Percentiles rank a stretch among this genome's conserved stretches.
Evolutionary conservation across 352 stramenopile species (phyloP).

Genomic region (Stephanocyclus meneghinianus): DNA sequence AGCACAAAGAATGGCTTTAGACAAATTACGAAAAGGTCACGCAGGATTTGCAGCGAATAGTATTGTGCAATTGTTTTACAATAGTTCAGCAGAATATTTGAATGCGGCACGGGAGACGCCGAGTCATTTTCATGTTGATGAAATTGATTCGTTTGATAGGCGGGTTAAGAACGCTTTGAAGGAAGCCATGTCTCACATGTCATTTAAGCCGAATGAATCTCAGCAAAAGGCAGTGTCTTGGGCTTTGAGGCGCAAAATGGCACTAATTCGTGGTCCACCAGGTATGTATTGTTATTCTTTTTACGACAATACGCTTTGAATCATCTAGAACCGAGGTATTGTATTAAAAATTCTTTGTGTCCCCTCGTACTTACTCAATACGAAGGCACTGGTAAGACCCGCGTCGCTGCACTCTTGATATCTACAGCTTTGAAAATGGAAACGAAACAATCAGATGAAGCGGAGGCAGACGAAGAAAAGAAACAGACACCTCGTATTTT

Average conservation of each 20-base stretch:
- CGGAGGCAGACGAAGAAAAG: neutral
- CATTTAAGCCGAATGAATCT: conserved; percentile 63
- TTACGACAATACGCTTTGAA: neutral
- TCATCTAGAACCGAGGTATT: no score
- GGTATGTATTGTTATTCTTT: conserved; percentile 14
- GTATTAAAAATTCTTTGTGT: neutral
- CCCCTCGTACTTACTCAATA: neutral
- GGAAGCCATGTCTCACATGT: conserved; percentile 28
- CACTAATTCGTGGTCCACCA: conserved; percentile 59
- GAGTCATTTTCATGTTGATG: conserved; percentile 33
- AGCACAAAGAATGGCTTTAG: conserved; percentile 56
- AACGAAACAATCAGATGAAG: conserved; percentile 10
- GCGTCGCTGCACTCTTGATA: conserved; percentile 61
- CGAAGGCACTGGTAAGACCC: conserved; percentile 58
- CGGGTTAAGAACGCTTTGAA: conserved; percentile 33
- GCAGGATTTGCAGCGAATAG: conserved; percentile 35
- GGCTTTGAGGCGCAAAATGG: conserved; percentile 49
- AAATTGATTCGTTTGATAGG: conserved; percentile 25
- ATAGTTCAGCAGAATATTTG: conserved; percentile 9
- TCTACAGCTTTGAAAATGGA: conserved; percentile 54
- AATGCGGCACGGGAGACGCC: conserved; percentile 25
- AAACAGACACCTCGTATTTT: conserved; percentile 47
- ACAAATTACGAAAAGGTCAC: conserved; percentile 45
- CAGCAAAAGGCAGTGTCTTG: conserved; percentile 62
- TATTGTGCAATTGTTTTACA: conserved; percentile 39